Evolutionary conservation across 306 rosid species (phyloP), one percentile per base, ranked within the genome.

Genomic region (Trifolium pratense): DNA sequence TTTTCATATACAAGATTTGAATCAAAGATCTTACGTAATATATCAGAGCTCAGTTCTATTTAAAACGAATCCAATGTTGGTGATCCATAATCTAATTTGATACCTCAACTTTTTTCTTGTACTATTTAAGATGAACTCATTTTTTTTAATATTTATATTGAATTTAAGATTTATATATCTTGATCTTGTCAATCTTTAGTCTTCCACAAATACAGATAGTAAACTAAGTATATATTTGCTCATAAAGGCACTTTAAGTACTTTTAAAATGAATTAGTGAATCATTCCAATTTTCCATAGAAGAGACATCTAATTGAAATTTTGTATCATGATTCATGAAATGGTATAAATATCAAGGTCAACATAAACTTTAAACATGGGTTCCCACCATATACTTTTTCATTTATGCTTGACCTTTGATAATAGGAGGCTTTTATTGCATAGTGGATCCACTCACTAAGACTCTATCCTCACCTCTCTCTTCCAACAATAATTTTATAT

Each of bases 371-470:
- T 65, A 65, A 73, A 81, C 76, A 74, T 70, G 81, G 75, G 75
- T 58, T 69, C 80, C 86, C 51, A 83, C 73, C 49, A 59, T 72
- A 63, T 37, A 29, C 86, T 70, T 81, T 85, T 84, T 72, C 75
- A 20, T 56, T 78, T 66, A 61, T 71, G 84, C 79, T 75, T 81
- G 80, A 75, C 86, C 81, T 85, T 87, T 21, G 70, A 79, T 84
- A 57, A 57, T 79, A 74, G 85, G 84, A 77, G 81, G 73, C 60
- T 83, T 74, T 74, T 57, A 40, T 75, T 67, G 63, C 84, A 81
- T 67, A 79, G 83, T 82, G 78, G 73, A 84, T 80, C 91, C 91
- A 86, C 89, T 86, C 78, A 62, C 70, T 60, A 76, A 74, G 57
- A 72, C 82, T 70, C 81, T 59, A 66, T 79, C 86, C 85, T 77